Evolutionary conservation across 176 grass and related monocot species (phyloP).

Genomic region (Chrysopogon serrulatus): DNA sequence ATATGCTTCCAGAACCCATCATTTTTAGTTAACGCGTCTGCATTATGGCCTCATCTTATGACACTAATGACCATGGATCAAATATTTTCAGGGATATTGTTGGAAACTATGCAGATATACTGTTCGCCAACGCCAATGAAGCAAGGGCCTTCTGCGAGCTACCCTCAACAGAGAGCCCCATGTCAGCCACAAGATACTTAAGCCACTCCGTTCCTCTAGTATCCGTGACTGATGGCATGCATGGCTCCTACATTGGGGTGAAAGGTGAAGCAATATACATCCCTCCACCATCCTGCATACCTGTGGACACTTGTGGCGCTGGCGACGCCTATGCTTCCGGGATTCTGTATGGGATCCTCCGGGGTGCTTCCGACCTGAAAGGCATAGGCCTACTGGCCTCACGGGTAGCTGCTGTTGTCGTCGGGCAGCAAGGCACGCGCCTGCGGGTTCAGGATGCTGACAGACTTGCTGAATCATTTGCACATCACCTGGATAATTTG

Average conservation of each 20-base stretch:
- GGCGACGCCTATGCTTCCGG: slow-evolving; percentile 92
- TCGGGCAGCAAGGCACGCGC: slow-evolving; percentile 86
- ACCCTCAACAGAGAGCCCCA: slow-evolving; percentile 46
- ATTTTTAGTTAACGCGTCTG: background rate
- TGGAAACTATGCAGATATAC: slow-evolving; percentile 72
- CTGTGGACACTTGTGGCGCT: slow-evolving; percentile 81
- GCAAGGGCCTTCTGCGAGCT: slow-evolving; percentile 65
- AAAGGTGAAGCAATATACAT: slow-evolving; percentile 93
- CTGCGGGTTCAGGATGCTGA: slow-evolving; percentile 67
- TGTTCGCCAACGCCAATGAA: slow-evolving; percentile 82
- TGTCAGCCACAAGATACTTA: slow-evolving; percentile 63
- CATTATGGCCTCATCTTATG: background rate
- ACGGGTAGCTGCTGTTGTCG: slow-evolving; percentile 65
- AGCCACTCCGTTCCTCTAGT: slow-evolving; percentile 79
- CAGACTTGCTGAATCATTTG: slow-evolving; percentile 55
- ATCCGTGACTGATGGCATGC: slow-evolving; percentile 68
- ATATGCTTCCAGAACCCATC: background rate
- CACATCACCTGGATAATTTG: slow-evolving; percentile 60
- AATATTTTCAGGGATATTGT: slow-evolving; percentile 75
- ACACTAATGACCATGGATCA: background rate
- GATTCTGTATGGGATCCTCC: slow-evolving; percentile 78
- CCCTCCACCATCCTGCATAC: slow-evolving; percentile 60
- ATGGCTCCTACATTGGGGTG: slow-evolving; percentile 78
- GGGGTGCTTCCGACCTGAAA: slow-evolving; percentile 74
- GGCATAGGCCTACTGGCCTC: slow-evolving; percentile 74